phyloP scores from a whole-genome alignment of 805 yeast species.

The Sugiyamaella qingdaonensis region DNA sequence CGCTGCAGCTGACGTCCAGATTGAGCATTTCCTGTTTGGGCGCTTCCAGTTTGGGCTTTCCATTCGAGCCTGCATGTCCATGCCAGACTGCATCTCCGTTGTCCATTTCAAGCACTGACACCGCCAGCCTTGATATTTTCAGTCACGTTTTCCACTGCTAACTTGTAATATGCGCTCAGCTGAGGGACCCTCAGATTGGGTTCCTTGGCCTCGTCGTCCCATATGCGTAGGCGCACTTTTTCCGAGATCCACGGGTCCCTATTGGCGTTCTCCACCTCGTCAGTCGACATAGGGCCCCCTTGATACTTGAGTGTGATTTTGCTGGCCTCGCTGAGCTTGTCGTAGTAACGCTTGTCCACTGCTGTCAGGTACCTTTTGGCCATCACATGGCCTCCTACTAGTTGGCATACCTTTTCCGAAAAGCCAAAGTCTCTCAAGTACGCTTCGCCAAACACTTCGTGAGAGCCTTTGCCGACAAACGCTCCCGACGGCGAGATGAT shows the following conservation, averaged over 20 bases:
- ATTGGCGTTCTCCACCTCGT: conserved; percentile 10
- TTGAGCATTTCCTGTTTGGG: background rate
- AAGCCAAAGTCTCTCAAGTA: conserved; percentile 16
- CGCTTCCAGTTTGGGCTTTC: background rate
- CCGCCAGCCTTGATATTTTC: too few species aligned
- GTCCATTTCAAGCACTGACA: too few species aligned
- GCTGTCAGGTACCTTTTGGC: conserved; percentile 17
- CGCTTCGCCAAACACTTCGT: conserved; percentile 14
- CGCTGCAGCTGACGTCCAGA: too few species aligned
- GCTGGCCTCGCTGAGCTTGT: conserved; percentile 9
- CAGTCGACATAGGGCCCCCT: conserved; percentile 15
- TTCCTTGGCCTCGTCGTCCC: conserved; percentile 17
- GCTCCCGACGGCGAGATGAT: conserved; percentile 11
- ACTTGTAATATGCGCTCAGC: conserved; percentile 6
- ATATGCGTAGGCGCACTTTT: conserved; percentile 9
- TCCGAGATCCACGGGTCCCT: conserved; percentile 17
- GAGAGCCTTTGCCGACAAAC: conserved; percentile 4
- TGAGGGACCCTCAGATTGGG: conserved; percentile 10
- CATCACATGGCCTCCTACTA: conserved; percentile 17
- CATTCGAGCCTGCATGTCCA: background rate
- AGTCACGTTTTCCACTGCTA: conserved; percentile 12
- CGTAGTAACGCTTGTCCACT: conserved; percentile 8
- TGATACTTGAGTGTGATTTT: conserved; percentile 13
- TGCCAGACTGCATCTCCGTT: background rate
- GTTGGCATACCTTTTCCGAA: conserved; percentile 17